These are phyloP conservation scores for Saprolegnia parasitica DNA, from an alignment of 352 stramenopile genomes.

Conservation along the genomic window DNA sequence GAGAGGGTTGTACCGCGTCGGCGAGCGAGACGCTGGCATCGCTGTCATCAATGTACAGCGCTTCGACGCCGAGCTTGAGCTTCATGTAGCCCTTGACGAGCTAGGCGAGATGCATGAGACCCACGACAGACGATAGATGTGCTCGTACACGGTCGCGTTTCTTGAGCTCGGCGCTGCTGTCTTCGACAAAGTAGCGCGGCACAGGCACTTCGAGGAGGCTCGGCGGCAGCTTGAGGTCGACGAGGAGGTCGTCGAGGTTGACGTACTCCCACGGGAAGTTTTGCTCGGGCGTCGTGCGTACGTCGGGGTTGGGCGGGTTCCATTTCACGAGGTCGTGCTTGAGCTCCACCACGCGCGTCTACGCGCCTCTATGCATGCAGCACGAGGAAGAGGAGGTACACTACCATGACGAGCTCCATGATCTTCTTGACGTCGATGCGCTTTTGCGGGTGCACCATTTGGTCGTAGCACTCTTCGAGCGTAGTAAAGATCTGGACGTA, in stretches of 20 bases:
- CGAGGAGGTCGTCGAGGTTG: conserved; percentile 89
- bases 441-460: conserved; percentile 94
- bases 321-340: conserved; percentile 93
- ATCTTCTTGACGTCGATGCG: conserved; percentile 90
- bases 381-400: too few relatives aligned
- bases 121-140: too few relatives aligned
- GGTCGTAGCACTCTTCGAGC: conserved; percentile 89
- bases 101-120: too few relatives aligned
- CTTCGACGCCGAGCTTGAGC: conserved; percentile 80
- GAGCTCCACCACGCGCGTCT: conserved; percentile 74
- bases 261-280: conserved; percentile 94
- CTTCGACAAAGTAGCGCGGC: conserved; percentile 86
- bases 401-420: conserved; percentile 87
- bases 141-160: conserved; percentile 52
- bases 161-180: conserved; percentile 54
- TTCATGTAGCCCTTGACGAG: conserved; percentile 88
- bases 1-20: conserved; percentile 25
- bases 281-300: conserved; percentile 64
- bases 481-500: conserved; percentile 90
- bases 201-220: conserved; percentile 89
- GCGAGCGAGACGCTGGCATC: conserved; percentile 41
- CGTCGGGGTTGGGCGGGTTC: conserved; percentile 89
- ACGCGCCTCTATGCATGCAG: neutral
- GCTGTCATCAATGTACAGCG: conserved; percentile 45
- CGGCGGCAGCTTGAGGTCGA: conserved; percentile 90